These are phyloP conservation scores for Alternaria sp. DNA, from an alignment of 2,329 filamentous ascomycete genomes.

Conservation along the genomic window DNA sequence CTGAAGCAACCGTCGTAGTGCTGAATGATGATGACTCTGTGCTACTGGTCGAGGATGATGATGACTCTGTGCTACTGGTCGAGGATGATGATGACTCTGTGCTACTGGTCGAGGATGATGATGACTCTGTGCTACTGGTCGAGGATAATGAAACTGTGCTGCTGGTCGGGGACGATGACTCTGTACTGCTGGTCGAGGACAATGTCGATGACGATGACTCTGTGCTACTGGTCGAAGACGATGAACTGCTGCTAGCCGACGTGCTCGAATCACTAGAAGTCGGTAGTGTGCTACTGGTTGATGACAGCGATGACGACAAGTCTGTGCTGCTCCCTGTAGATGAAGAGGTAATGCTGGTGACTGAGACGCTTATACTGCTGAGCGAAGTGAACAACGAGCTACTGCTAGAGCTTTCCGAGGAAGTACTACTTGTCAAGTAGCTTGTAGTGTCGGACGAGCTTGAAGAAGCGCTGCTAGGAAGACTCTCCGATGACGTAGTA, in stretches of 20 bases:
- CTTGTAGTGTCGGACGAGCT: slow-evolving; percentile 1
- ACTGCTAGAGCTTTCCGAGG: slow-evolving; percentile 4
- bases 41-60: slow-evolving; percentile 10
- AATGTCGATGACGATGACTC: no score
- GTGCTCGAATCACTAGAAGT: slow-evolving; percentile 5
- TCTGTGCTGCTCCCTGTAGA: slow-evolving; percentile 3
- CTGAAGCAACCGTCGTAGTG: slow-evolving; percentile 9
- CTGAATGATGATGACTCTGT: slow-evolving; percentile 3
- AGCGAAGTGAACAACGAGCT: background rate
- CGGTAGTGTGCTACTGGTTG: background rate
- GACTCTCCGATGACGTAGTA: background rate
- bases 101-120: background rate
- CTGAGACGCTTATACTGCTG: background rate
- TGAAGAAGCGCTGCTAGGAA: slow-evolving; percentile 1
- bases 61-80: slow-evolving; percentile 3
- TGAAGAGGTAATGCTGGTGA: background rate
- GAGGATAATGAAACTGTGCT: background rate
- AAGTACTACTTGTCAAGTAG: background rate
- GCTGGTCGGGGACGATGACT: no score
- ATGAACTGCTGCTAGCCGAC: background rate
- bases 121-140: background rate
- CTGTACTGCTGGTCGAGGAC: no score
- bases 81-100: slow-evolving; percentile 4
- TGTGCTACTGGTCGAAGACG: background rate
- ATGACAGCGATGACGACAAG: background rate